Percentiles rank a stretch among this genome's conserved stretches.
Conservation (phyloP, 2,329 filamentous ascomycete species). For the Epichloe gansuensis region DNA sequence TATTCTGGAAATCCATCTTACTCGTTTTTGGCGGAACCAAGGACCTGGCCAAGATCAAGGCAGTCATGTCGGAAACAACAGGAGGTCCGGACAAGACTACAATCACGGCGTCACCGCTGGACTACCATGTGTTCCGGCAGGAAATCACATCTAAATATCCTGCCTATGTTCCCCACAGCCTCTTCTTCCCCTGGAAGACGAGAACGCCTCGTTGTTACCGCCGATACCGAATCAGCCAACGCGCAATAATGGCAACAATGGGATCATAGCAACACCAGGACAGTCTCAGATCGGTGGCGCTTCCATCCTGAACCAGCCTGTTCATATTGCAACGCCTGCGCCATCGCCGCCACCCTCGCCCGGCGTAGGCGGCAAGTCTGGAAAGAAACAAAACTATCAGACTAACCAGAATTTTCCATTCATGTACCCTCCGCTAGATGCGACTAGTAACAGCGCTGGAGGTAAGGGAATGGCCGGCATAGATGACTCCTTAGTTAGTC, state of each 20-base stretch:
- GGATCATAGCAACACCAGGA: conserved; percentile 45
- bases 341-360: conserved; percentile 93
- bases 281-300: conserved; percentile 45
- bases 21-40: conserved; percentile 71
- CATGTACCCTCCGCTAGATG: conserved; percentile 87
- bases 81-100: conserved; percentile 56
- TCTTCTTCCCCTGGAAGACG: conserved; percentile 72
- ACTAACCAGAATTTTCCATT: conserved; percentile 99
- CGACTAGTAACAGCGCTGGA: conserved; percentile 76
- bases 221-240: conserved; percentile 66
- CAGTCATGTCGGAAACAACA: conserved; percentile 50
- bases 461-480: conserved; percentile 76
- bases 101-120: conserved; percentile 85
- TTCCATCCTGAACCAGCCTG: conserved; percentile 88
- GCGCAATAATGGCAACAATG: conserved; percentile 45
- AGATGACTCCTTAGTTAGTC: conserved; percentile 68
- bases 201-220: conserved; percentile 83
- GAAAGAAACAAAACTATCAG: conserved; percentile 98
- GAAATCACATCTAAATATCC: conserved; percentile 98
- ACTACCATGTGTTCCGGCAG: conserved; percentile 92
- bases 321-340: conserved; percentile 96
- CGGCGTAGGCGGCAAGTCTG: conserved; percentile 73
- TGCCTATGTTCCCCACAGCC: conserved; percentile 85
- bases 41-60: conserved; percentile 63
- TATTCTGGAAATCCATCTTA: conserved; percentile 87